Evolutionary conservation across 2,329 filamentous ascomycete genomes (phyloP).

Genomic region (Sporothrix schenckii): DNA sequence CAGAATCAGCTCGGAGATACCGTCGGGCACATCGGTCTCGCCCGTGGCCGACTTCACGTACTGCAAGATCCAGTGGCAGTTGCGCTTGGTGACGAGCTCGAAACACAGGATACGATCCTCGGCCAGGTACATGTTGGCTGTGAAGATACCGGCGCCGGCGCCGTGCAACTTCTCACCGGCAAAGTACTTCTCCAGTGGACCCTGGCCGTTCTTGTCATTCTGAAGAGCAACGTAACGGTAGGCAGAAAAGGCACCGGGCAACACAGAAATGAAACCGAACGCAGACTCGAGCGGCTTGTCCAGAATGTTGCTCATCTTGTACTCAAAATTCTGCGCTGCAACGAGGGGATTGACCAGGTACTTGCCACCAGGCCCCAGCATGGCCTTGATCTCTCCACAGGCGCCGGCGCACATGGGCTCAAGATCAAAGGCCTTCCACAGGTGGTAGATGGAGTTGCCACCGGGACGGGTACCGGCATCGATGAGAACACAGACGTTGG

Average conservation of each 20-base stretch:
- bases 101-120: conserved; percentile 90
- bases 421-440: conserved; percentile 98
- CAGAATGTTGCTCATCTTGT: conserved; percentile 99
- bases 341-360: conserved; percentile 92
- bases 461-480: conserved; percentile 96
- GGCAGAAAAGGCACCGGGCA: conserved; percentile 91
- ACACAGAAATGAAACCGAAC: conserved; percentile 96
- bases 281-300: conserved; percentile 97
- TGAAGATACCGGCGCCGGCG: conserved; percentile 69
- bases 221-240: conserved; percentile 96
- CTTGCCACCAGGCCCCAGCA: conserved; percentile 81
- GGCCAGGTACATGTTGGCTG: conserved; percentile 90
- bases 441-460: conserved; percentile 90
- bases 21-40: conserved; percentile 94
- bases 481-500: conserved; percentile 94
- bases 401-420: conserved; percentile 97
- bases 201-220: conserved; percentile 94
- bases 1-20: conserved; percentile 90
- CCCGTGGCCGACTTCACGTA: conserved; percentile 98
- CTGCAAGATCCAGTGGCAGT: conserved; percentile 95
- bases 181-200: conserved; percentile 96
- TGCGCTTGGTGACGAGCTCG: conserved; percentile 96
- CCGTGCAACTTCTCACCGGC: conserved; percentile 97
- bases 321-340: conserved; percentile 98
- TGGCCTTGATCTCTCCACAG: conserved; percentile 94